Evolutionary conservation across 352 stramenopile species (phyloP).

Genomic region (Pythium sp.): DNA sequence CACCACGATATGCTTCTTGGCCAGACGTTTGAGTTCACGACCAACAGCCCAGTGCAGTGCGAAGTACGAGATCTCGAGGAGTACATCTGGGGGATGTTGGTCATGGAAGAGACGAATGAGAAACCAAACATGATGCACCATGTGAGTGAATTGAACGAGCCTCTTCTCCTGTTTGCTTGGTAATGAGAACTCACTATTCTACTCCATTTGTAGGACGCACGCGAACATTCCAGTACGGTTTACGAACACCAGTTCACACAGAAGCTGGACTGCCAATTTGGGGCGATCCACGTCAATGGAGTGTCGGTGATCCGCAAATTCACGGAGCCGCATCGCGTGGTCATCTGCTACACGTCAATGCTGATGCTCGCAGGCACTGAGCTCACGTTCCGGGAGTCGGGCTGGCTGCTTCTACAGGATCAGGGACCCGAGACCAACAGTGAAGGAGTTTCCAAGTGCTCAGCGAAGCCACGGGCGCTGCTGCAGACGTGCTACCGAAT

Average conservation of each 20-base stretch:
- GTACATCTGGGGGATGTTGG: background rate
- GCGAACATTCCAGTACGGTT: background rate
- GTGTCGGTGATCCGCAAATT: conserved; percentile 5
- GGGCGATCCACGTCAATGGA: background rate
- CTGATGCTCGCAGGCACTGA: background rate
- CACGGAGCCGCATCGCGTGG: background rate
- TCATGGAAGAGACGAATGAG: background rate
- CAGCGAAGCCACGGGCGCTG: background rate
- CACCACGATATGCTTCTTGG: conserved; percentile 2
- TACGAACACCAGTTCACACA: conserved; percentile 1
- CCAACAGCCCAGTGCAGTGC: background rate
- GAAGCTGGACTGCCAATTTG: conserved; percentile 6
- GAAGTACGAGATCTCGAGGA: background rate
- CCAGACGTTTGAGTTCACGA: conserved; percentile 2
- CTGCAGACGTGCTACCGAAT: background rate
- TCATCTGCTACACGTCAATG: conserved; percentile 3
- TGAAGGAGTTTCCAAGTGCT: background rate
- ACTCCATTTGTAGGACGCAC: background rate
- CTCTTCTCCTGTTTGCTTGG: background rate
- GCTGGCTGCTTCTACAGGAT: background rate
- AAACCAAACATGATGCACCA: background rate
- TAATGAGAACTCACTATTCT: background rate
- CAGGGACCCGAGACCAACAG: too few relatives aligned
- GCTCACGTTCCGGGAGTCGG: background rate
- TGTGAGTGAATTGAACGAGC: background rate